These are phyloP conservation scores for Capsella bursapastoris DNA, from an alignment of 345 rosid species.

Conservation along the genomic window DNA sequence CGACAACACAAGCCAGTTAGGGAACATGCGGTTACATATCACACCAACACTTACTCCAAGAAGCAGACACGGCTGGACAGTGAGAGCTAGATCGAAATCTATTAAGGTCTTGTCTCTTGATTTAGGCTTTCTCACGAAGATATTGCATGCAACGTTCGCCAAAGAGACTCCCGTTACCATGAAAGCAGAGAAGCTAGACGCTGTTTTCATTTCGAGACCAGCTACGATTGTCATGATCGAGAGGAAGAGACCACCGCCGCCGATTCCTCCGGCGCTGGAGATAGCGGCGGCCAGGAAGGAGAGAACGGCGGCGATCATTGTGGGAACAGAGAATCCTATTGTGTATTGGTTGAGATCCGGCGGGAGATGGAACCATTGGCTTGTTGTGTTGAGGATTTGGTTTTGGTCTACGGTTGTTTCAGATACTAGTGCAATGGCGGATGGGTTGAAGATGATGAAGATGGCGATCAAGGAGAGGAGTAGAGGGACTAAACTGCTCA, in stretches of 20 bases:
- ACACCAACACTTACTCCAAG: conserved; percentile 82
- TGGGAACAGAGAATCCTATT: conserved; percentile 41
- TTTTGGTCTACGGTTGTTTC: conserved; percentile 20
- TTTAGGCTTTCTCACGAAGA: conserved; percentile 45
- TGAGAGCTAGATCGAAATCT: conserved; percentile 66
- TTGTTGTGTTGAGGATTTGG: conserved; percentile 37
- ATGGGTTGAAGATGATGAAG: conserved; percentile 34
- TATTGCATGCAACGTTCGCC: conserved; percentile 64
- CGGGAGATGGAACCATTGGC: conserved; percentile 42
- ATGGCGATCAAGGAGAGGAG: conserved; percentile 39
- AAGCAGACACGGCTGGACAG: conserved; percentile 74
- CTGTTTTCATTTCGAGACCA: conserved; percentile 70
- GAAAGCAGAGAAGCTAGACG: conserved; percentile 73
- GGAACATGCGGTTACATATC: conserved; percentile 63
- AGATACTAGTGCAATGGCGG: conserved; percentile 33
- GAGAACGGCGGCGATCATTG: conserved; percentile 49
- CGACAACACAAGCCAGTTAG: conserved; percentile 70
- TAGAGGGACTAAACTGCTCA: conserved; percentile 13
- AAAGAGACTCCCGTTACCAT: conserved; percentile 81
- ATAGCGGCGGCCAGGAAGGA: conserved; percentile 70
- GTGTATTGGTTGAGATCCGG: conserved; percentile 27
- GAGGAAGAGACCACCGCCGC: conserved; percentile 76
- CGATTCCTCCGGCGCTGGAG: conserved; percentile 87
- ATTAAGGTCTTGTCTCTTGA: conserved; percentile 50
- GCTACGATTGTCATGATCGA: conserved; percentile 66